Evolutionary conservation across 805 yeast genomes (phyloP), one percentile per base, ranked within the genome.

Genomic region (Ogataea neopini): DNA sequence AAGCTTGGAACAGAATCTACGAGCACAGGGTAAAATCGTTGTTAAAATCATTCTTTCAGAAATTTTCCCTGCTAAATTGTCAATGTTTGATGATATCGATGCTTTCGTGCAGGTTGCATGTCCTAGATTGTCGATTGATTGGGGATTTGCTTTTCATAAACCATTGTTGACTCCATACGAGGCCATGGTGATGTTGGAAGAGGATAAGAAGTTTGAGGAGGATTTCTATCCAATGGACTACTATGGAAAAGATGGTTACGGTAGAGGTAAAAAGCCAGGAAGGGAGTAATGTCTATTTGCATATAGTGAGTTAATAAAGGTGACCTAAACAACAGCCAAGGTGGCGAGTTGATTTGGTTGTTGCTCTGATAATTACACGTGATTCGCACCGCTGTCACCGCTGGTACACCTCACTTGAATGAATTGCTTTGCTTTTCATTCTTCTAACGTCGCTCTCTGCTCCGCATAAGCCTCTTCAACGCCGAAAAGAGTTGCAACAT

Each of bases 31-130:
- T 0, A 78, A 80, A 43, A 77, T 76, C 9, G 88, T 87, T 1
- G 88, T 88, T 1, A 83, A 88, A 63, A 89, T 94, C 46, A 83
- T 94, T 29, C 67, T 94, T 13, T 86, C 96, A 47, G 99, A 94
- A 65, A 89, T 94, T 15, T 91, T 94, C 68, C 99, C 99, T 0
- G 86, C 82, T 44, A 94, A 94, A 58, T 71, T 94, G 30, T 84
- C 97, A 9, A 85, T 87, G 84, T 94, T 94, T 67, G 91, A 88
- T 58, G 94, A 88, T 59, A 80, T 92, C 14, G 99, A 94, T 67
- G 96, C 91, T 1, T 94, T 94, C 75, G 87, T 94, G 11, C 99
- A 94, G 67, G 96, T 94, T 2, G 99, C 99, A 0, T 94, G 99
- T 64, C 99, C 99, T 0, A 75, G 99, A 59, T 71, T 94, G 39